These are phyloP conservation scores for Senna tora DNA, from an alignment of 306 rosid species.

Conservation along the genomic window DNA sequence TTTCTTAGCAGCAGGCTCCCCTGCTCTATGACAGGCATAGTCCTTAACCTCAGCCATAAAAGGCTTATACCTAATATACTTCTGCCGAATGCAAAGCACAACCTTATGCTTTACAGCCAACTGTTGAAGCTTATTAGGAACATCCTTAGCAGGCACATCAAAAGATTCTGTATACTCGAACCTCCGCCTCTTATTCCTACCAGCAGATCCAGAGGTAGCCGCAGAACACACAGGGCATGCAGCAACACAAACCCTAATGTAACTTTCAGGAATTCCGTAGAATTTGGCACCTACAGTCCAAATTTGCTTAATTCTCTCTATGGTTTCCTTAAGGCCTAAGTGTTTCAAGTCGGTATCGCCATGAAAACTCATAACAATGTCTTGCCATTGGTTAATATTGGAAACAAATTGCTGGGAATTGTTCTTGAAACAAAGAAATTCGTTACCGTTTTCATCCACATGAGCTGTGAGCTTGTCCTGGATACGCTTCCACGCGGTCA, in stretches of 20 bases:
- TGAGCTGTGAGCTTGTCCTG: slow-evolving; percentile 85
- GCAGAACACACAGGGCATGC: slow-evolving; percentile 77
- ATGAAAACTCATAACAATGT: slow-evolving; percentile 79
- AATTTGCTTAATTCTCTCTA: slow-evolving; percentile 84
- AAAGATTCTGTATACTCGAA: slow-evolving; percentile 92
- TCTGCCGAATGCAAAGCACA: slow-evolving; percentile 94
- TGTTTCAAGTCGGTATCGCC: slow-evolving; percentile 82
- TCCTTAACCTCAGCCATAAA: slow-evolving; percentile 99
- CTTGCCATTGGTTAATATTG: slow-evolving; percentile 88
- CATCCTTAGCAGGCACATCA: slow-evolving; percentile 94
- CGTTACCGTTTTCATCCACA: slow-evolving; percentile 62
- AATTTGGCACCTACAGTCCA: slow-evolving; percentile 99
- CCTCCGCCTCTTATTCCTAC: slow-evolving; percentile 72
- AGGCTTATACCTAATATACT: slow-evolving; percentile 96
- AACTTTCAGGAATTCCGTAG: slow-evolving; percentile 96
- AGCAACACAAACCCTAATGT: slow-evolving; percentile 84
- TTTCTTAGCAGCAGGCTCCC: slow-evolving; percentile 88
- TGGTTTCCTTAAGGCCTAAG: slow-evolving; percentile 78
- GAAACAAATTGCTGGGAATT: slow-evolving; percentile 91
- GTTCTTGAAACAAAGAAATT: slow-evolving; percentile 91
- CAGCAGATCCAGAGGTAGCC: slow-evolving; percentile 50
- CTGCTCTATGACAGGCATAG: slow-evolving; percentile 96
- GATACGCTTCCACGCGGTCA: slow-evolving; percentile 97
- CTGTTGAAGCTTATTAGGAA: slow-evolving; percentile 79
- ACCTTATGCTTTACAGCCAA: slow-evolving; percentile 94